Base-by-base conservation (phyloP, 306 rosid species). In the Prinsepia uniflora region DNA sequence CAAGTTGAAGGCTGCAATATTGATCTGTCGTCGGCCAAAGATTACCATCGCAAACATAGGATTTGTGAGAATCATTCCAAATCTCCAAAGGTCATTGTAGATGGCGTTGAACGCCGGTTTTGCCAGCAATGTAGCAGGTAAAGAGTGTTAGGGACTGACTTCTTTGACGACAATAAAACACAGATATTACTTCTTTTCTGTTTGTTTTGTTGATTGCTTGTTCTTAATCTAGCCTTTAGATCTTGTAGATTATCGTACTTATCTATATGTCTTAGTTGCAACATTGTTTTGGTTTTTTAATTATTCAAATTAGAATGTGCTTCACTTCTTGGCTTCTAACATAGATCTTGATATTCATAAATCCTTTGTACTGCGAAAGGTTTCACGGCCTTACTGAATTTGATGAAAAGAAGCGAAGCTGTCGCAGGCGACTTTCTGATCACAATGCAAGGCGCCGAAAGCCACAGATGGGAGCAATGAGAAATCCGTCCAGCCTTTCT, bases 71-170 rank as follows among this genome's bases (percentile, higher is more conserved):
- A 52, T 53, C 98, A 93, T 83, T 85, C 98, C 82, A 93, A 90
- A 77, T 90, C 90, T 74, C 87, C 97, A 2, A 87, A 76, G 76
- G 97, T 90, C 69, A 57, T 83, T 79, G 81, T 93, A 50, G 86
- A 71, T 69, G 90, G 97, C 48, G 47, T 84, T 59, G 96, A 90
- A 71, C 84, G 84, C 7, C 94, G 98, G 75, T 93, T 93, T 80
- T 93, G 98, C 86, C 98, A 93, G 81, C 96, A 93, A 61, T 90
- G 98, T 70, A 93, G 98, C 85, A 86, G 98, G 98, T 93, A 83
- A 79, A 72, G 43, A 68, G 78, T 65, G 65, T 80, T 59, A 18
- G 4, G 22, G n/a, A n/a, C n/a, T 14, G 46, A 61, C 43, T 40
- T 0, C 10, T 45, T 54, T 42, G 66, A 68, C 72, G 60, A 22